Evolutionary conservation across 164 flowering plant genomes (phyloP).

Genomic region (Umbellularia californica): DNA sequence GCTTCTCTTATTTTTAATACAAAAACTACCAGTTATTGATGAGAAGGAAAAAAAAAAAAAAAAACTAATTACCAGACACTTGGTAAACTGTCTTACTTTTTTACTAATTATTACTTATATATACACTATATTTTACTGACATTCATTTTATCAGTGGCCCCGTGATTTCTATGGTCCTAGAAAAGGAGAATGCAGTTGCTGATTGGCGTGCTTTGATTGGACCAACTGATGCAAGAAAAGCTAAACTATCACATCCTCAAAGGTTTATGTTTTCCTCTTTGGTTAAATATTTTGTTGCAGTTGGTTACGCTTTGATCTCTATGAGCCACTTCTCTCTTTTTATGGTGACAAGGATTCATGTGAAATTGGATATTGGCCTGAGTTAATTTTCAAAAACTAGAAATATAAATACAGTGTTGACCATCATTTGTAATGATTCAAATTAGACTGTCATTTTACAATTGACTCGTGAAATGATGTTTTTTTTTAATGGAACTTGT

Average conservation of each 20-base stretch:
- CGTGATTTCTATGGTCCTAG: conserved; percentile 66
- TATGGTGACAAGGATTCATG: not conserved
- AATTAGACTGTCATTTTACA: not conserved
- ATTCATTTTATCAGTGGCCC: conserved; percentile 52
- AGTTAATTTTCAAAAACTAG: no score
- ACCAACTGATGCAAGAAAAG: conserved; percentile 80
- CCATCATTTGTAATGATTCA: not conserved
- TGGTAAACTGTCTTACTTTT: no score
- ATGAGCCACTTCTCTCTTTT: not conserved
- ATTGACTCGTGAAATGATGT: not conserved
- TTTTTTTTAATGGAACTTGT: no score
- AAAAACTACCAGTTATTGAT: no score
- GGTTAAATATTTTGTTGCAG: not conserved
- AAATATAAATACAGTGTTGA: not conserved
- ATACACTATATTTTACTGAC: not conserved
- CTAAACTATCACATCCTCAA: conserved; percentile 72
- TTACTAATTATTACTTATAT: no score
- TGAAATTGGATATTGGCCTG: not conserved
- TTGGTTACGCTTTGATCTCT: conserved; percentile 4
- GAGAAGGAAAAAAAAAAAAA: no score
- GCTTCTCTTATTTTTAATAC: no score
- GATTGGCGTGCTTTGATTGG: conserved; percentile 91
- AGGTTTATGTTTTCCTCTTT: conserved; percentile 34
- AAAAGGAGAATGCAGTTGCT: conserved; percentile 74
- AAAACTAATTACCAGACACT: no score